Base-by-base conservation (phyloP, 202 grass and related monocot species). In the Hordeum pubiflorum region DNA sequence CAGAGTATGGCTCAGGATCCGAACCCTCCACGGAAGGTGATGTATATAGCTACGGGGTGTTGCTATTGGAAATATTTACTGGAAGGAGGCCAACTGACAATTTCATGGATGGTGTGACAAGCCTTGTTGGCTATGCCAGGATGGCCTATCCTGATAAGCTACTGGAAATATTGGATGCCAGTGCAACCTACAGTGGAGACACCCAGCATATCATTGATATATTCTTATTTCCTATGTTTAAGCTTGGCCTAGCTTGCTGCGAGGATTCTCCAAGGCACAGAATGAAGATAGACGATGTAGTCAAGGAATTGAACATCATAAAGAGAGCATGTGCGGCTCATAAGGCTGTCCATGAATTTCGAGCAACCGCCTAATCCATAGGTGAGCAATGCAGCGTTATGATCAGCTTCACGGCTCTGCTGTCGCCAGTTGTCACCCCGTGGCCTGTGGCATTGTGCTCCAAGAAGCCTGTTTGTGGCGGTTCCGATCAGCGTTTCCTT, bases 11-110 rank as follows among this genome's bases (percentile, higher is more conserved):
- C 27, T 12, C 67, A 8, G 79, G 68, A 73, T 63, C 39, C 36
- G 8, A 72, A 23, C 39, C 36, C 39, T 82, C 79, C 18, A 74
- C 3, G 0, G 39, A 63, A 4, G 79, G 79, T 33, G 79, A 81
- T 40, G 22, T 44, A 60, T 38, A 38, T 38, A 38, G 36, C 36
- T 38, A 71, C 0, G 79, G 79, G 13, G 17, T 73, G 17, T 2
- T 81, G 26, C n/a, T 82, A 20, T 5, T 73, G n/a, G 68, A 73
- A 63, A 73, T 82, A 39, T 82, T 82, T 82, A 82, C 68, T 0
- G 79, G 67, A 23, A 46, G 43, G 0, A 46, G 43, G 43, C 43
- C 43, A 46, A 46, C 43, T 46, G 43, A 46, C 43, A 46, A 15
- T 46, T 46, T 46, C 43, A 46, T 15, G 13, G 13, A 46, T 46